phyloP scores from a whole-genome alignment of 164 flowering plant species.

The Dillenia suffruticosa region DNA sequence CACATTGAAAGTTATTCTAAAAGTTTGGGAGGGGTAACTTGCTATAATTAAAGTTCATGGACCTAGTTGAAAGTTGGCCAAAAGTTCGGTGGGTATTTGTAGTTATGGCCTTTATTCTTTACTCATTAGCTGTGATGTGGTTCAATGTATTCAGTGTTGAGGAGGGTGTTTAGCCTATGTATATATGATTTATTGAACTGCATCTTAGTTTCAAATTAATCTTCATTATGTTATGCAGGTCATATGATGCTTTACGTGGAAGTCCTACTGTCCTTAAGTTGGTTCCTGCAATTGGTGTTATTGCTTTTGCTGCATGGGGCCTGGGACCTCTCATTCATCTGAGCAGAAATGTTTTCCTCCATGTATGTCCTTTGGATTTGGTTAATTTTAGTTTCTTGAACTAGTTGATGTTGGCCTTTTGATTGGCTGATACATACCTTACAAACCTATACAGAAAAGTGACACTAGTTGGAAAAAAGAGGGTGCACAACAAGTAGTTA shows the following conservation, averaged over 20 bases:
- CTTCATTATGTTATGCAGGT: slow-evolving; percentile 33
- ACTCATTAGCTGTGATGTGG: no score
- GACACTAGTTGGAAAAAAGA: slow-evolving; percentile 81
- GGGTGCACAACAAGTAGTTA: slow-evolving; percentile 47
- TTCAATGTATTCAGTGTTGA: no score
- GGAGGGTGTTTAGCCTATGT: no score
- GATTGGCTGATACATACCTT: background rate
- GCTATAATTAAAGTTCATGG: no score
- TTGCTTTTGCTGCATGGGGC: slow-evolving; percentile 76
- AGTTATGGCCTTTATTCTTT: no score
- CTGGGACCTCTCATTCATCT: slow-evolving; percentile 67
- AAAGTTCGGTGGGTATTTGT: no score
- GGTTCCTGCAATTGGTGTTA: slow-evolving; percentile 61
- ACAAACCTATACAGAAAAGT: slow-evolving; percentile 43
- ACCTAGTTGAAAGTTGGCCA: no score
- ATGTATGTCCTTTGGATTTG: slow-evolving; percentile 30
- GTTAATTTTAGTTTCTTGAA: background rate
- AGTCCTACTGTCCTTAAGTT: slow-evolving; percentile 47
- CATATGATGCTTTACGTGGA: slow-evolving; percentile 44
- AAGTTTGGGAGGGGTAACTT: no score
- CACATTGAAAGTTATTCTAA: no score
- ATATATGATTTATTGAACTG: no score
- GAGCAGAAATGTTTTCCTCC: slow-evolving; percentile 49
- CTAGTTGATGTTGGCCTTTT: background rate
- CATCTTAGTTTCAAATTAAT: no score